Evolutionary conservation across 2,329 filamentous ascomycete genomes (phyloP).

Genomic region (Myriosclerotinia scirpicola): DNA sequence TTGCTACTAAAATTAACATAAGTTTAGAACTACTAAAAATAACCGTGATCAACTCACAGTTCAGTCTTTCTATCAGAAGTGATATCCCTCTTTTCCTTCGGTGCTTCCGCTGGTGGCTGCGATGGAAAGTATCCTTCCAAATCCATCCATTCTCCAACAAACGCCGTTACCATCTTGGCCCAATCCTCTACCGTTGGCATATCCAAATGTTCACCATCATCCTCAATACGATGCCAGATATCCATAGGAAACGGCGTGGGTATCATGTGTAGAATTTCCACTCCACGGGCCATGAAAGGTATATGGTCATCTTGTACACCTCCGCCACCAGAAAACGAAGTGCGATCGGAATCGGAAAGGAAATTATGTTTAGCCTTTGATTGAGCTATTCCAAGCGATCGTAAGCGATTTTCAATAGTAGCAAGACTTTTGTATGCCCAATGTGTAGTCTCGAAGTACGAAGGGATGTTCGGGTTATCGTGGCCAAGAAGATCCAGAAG

Average conservation of each 20-base stretch:
- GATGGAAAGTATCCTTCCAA: conserved; percentile 47
- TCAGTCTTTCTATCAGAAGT: conserved; percentile 33
- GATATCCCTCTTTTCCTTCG: conserved; percentile 28
- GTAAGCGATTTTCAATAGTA: conserved; percentile 70
- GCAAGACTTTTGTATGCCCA: conserved; percentile 87
- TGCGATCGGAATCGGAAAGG: conserved; percentile 58
- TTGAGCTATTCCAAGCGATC: conserved; percentile 64
- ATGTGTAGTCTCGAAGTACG: conserved; percentile 86
- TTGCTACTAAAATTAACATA: conserved; percentile 18
- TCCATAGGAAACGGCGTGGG: conserved; percentile 70
- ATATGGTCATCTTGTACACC: conserved; percentile 83
- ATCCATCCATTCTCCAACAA: conserved; percentile 91
- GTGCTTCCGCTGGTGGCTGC: conserved; percentile 22
- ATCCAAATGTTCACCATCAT: conserved; percentile 84
- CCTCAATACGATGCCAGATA: conserved; percentile 84
- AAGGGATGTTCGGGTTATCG: conserved; percentile 68
- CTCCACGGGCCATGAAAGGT: conserved; percentile 83
- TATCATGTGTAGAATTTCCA: conserved; percentile 87
- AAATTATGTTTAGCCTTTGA: conserved; percentile 59
- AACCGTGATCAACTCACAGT: conserved; percentile 39
- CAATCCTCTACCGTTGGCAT: conserved; percentile 79
- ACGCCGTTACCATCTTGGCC: conserved; percentile 79
- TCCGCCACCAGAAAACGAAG: conserved; percentile 50
- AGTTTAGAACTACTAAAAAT: conserved; percentile 12
- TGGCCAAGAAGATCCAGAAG: conserved; percentile 87